phyloP scores from a whole-genome alignment of 805 yeast species.

The Candida endomychidarum region DNA sequence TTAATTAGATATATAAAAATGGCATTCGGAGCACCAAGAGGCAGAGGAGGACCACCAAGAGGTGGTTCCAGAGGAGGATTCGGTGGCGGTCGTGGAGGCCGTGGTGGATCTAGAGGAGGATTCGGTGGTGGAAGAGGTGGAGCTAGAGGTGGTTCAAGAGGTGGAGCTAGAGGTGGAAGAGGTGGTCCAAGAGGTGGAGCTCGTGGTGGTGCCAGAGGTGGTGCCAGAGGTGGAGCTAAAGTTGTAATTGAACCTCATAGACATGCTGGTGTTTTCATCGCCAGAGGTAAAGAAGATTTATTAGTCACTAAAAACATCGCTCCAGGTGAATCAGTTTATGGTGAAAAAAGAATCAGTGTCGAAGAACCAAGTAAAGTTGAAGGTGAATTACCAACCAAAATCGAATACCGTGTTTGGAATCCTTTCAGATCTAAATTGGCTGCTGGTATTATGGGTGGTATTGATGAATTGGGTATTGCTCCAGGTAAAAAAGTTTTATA shows the following conservation, averaged over 20 bases:
- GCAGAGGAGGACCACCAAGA: slow-evolving; percentile 52
- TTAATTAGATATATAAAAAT: slow-evolving; percentile 33
- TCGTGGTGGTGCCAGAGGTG: slow-evolving; percentile 77
- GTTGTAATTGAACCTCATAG: slow-evolving; percentile 98
- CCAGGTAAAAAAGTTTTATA: slow-evolving; percentile 98
- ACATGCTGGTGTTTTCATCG: slow-evolving; percentile 98
- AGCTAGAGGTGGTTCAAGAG: slow-evolving; percentile 47
- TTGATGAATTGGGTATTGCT: slow-evolving; percentile 93
- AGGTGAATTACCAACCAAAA: slow-evolving; percentile 86
- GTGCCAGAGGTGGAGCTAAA: slow-evolving; percentile 90
- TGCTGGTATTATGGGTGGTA: slow-evolving; percentile 99
- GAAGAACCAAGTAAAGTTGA: slow-evolving; percentile 92
- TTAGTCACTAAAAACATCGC: slow-evolving; percentile 95
- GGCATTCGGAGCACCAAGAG: slow-evolving; percentile 76
- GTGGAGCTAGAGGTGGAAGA: slow-evolving; percentile 33
- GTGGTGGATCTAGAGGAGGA: slow-evolving; percentile 50
- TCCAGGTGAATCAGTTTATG: slow-evolving; percentile 98
- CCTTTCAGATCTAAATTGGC: slow-evolving; percentile 99
- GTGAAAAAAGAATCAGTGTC: slow-evolving; percentile 92
- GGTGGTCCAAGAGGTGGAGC: slow-evolving; percentile 42
- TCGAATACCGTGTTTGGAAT: slow-evolving; percentile 99
- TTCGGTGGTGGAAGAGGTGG: slow-evolving; percentile 57
- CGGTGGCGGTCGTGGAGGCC: slow-evolving; percentile 23
- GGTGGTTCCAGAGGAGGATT: slow-evolving; percentile 53
- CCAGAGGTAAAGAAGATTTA: slow-evolving; percentile 99